phyloP scores from a whole-genome alignment of 305 asterid species.

The Fraxinus platypoda region DNA sequence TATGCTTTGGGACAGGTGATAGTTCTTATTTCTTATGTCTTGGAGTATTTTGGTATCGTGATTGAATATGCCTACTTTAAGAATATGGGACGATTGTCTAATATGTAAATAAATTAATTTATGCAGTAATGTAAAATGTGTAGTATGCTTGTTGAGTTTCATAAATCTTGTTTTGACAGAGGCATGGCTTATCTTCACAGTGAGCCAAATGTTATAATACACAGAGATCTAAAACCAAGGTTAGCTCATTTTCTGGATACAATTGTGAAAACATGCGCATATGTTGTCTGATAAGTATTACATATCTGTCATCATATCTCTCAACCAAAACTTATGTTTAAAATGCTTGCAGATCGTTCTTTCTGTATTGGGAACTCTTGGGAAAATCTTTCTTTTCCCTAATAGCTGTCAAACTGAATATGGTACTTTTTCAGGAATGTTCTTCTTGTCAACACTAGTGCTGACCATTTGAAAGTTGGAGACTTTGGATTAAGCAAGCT shows the following conservation, averaged over 20 bases:
- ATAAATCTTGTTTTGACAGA: slow-evolving; percentile 42
- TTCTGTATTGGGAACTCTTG: slow-evolving; percentile 7
- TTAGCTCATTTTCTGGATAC: slow-evolving; percentile 30
- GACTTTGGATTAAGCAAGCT: slow-evolving; percentile 98
- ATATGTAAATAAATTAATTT: slow-evolving; percentile 23
- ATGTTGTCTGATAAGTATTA: background rate
- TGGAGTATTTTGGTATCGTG: background rate
- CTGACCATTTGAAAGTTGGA: slow-evolving; percentile 97
- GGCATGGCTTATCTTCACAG: slow-evolving; percentile 99
- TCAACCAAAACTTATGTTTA: background rate
- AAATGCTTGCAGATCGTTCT: background rate
- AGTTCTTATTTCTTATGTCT: background rate
- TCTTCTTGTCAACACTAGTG: slow-evolving; percentile 84
- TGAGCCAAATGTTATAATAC: slow-evolving; percentile 93
- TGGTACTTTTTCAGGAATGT: slow-evolving; percentile 66
- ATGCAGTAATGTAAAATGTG: slow-evolving; percentile 1
- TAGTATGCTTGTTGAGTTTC: slow-evolving; percentile 16
- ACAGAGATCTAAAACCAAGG: slow-evolving; percentile 98
- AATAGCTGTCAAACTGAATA: slow-evolving; percentile 26
- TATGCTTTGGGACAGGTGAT: background rate
- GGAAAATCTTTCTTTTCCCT: background rate
- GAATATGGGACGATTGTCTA: background rate
- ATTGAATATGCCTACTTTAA: background rate
- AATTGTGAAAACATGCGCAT: background rate
- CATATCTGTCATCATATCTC: slow-evolving; percentile 15